Conservation (phyloP, 2,329 filamentous ascomycete genomes). For the Claviceps monticola region DNA sequence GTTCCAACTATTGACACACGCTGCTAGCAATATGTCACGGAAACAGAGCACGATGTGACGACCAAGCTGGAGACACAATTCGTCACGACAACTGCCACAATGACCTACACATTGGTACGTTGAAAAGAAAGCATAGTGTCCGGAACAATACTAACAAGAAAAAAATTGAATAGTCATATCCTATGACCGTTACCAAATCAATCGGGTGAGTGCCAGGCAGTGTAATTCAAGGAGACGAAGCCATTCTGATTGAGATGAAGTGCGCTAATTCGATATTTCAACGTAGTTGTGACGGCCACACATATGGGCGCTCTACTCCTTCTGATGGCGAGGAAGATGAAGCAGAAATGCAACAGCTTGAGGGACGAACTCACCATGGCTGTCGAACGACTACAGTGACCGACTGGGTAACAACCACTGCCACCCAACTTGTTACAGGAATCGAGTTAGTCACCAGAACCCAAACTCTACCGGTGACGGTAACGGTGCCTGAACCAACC, state of each 20-base stretch:
- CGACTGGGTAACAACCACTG: slow-evolving; percentile 10
- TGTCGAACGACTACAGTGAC: slow-evolving; percentile 11
- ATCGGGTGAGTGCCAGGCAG: slow-evolving; percentile 6
- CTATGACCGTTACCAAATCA: slow-evolving; percentile 10
- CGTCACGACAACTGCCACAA: slow-evolving; percentile 8
- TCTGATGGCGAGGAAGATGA: not conserved
- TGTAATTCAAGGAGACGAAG: not conserved
- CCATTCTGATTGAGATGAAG: not conserved
- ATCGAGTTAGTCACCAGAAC: slow-evolving; percentile 6
- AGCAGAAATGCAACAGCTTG: not conserved
- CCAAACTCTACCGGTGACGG: slow-evolving; percentile 5
- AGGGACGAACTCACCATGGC: not conserved
- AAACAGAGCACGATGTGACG: slow-evolving; percentile 8
- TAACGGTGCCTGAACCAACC: slow-evolving; percentile 5
- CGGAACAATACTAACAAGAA: not conserved
- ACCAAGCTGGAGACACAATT: slow-evolving; percentile 10
- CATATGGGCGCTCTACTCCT: not conserved
- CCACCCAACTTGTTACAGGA: slow-evolving; percentile 7
- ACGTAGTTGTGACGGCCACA: slow-evolving; percentile 1
- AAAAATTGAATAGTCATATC: slow-evolving; percentile 9
- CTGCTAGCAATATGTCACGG: slow-evolving; percentile 7
- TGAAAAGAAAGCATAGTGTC: not conserved
- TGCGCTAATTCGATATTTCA: not conserved
- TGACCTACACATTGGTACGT: slow-evolving; percentile 8
- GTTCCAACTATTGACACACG: not conserved